Base-by-base conservation (phyloP, 192 early-diverging fungal species). In the Backusella macrospora region DNA sequence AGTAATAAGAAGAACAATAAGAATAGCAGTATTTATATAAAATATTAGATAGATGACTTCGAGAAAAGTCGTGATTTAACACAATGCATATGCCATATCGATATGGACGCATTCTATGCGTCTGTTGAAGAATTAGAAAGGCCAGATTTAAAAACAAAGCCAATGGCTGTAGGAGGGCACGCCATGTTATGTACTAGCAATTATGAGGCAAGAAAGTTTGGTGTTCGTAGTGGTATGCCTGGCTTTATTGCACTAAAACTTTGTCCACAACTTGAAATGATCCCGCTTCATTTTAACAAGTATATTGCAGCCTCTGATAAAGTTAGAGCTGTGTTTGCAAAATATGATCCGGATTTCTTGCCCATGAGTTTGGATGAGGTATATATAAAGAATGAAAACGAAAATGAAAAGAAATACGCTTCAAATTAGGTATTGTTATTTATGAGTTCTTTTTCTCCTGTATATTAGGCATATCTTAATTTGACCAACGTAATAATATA, bases 41-140 rank as follows among this genome's bases (percentile, higher is more conserved):
- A 34, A 34, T 34, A 23, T 40, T 68, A 76, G 76, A 43, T 77
- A 8, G 21, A 70, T 21, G 74, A 72, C 4, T 46, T 87, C 16
- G 86, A 87, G 49, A 38, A 49, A 3, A 72, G 44, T 12, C 66
- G 89, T 43, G 88, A 91, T 26, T 52, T 91, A 21, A 74, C 73
- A 8, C 80, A 85, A 29, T 73, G 55, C 40, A 91, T 92, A 39
- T 86, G 87, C 13, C 89, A 89, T 75, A 78, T 92, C 38, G 91
- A 92, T 70, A 92, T 92, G 91, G 88, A 90, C 69, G 90, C 91
- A 9, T 92, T 89, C 59, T 92, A 90, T 75, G 89, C 89, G 0
- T 86, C 89, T 3, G 88, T 92, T 1, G 91, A 92, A 81, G 89
- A 90, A 77, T 82, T 86, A 15, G 90, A 92, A 62, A 63, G 80